phyloP scores from a whole-genome alignment of 2,329 filamentous ascomycete species.

The Ciborinia camelliae region DNA sequence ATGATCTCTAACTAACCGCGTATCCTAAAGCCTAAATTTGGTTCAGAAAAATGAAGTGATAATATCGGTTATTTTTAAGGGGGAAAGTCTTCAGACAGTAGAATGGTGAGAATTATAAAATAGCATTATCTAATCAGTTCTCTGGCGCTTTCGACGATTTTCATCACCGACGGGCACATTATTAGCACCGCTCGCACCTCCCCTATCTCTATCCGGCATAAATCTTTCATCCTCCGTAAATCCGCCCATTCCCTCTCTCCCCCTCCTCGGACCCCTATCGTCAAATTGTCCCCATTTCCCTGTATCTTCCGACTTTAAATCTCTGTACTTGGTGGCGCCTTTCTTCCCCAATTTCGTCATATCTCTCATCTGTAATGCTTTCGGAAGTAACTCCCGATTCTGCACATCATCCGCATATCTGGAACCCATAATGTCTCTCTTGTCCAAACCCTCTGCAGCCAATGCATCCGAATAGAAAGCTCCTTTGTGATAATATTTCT shows the following conservation, averaged over 20 bases:
- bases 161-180: slow-evolving; percentile 62
- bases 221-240: slow-evolving; percentile 63
- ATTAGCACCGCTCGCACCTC: slow-evolving; percentile 62
- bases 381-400: slow-evolving; percentile 78
- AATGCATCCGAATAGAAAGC: slow-evolving; percentile 89
- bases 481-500: slow-evolving; percentile 95
- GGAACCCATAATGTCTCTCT: slow-evolving; percentile 81
- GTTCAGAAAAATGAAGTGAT: too few species aligned
- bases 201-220: slow-evolving; percentile 57
- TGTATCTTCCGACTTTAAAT: slow-evolving; percentile 86
- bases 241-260: slow-evolving; percentile 36
- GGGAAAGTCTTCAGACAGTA: neutral
- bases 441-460: slow-evolving; percentile 69
- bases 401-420: slow-evolving; percentile 78
- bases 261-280: slow-evolving; percentile 44
- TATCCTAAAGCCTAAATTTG: too few species aligned
- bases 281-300: slow-evolving; percentile 74
- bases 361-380: slow-evolving; percentile 89
- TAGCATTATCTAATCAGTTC: neutral
- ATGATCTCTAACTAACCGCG: too few species aligned
- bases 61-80: too few species aligned
- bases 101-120: neutral
- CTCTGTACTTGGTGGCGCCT: slow-evolving; percentile 84
- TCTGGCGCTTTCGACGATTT: slow-evolving; percentile 11
- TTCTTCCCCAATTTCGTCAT: slow-evolving; percentile 93